phyloP scores from a whole-genome alignment of 2,329 filamentous ascomycete genomes.

The Colletotrichum sp. region DNA sequence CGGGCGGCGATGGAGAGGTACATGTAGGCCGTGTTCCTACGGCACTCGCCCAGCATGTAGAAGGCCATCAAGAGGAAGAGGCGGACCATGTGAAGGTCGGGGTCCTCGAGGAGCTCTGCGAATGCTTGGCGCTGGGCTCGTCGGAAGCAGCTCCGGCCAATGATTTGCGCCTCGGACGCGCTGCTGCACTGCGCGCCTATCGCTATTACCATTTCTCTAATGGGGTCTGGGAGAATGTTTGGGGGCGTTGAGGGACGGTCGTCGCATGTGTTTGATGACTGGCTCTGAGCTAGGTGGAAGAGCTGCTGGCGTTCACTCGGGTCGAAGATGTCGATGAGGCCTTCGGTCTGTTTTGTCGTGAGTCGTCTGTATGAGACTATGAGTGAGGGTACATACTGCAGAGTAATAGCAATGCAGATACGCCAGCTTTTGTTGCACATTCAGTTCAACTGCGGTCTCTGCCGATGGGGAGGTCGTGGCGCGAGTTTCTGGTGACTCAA shows the following conservation, averaged over 20 bases:
- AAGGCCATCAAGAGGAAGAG: constrained; percentile 63
- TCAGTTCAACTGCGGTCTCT: background rate
- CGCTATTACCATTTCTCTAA: background rate
- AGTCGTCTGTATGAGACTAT: rapidly evolving
- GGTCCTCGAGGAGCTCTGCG: constrained; percentile 56
- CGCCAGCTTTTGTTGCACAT: background rate
- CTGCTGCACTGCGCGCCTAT: background rate
- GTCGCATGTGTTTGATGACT: background rate
- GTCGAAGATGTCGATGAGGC: background rate
- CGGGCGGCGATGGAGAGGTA: too few relatives aligned
- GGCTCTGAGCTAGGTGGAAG: background rate
- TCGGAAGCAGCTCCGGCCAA: constrained; percentile 47
- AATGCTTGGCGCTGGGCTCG: constrained; percentile 54
- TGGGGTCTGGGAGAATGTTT: background rate
- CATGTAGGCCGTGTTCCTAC: constrained; percentile 49
- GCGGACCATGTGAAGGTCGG: constrained; percentile 58
- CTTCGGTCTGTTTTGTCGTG: background rate
- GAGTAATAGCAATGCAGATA: background rate
- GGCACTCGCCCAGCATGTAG: constrained; percentile 63
- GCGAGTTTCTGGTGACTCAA: background rate
- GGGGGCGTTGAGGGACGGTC: background rate
- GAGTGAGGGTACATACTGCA: rapidly evolving
- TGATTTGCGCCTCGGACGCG: constrained; percentile 31
- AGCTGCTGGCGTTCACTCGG: background rate
- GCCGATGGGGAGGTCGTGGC: background rate